Evolutionary conservation across 2,329 filamentous ascomycete genomes (phyloP).

Genomic region (Talaromyces verruculosus): DNA sequence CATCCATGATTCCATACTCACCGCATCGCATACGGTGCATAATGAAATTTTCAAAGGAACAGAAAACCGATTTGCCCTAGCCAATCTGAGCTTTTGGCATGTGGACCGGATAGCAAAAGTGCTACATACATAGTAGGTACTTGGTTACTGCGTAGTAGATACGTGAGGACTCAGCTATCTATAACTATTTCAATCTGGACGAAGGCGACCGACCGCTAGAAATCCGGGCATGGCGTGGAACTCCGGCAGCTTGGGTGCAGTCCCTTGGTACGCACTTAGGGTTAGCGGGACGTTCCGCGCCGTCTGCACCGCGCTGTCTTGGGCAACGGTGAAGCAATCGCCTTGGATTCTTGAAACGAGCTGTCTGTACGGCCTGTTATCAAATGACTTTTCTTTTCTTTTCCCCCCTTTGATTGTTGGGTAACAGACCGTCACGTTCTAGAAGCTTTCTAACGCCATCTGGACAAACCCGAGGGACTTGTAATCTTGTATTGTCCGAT

Average conservation of each 20-base stretch:
- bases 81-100: neutral
- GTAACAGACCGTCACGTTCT: neutral
- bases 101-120: neutral
- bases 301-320: neutral
- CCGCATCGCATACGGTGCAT: neutral
- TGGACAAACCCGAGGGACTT: neutral
- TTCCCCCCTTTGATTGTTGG: neutral
- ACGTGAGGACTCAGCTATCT: neutral
- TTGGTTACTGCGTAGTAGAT: neutral
- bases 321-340: neutral
- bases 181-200: conserved; percentile 1
- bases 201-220: neutral
- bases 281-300: neutral
- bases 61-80: neutral
- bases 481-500: neutral
- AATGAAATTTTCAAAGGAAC: neutral
- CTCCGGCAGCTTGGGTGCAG: conserved; percentile 2
- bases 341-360: neutral
- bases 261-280: neutral
- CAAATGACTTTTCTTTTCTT: neutral
- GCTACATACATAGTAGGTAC: neutral
- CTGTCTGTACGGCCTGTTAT: neutral
- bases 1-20: neutral
- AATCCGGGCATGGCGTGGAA: neutral
- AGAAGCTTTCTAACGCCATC: neutral